phyloP scores from a whole-genome alignment of 495 filamentous ascomycete genomes.

The Astrothelium macrocarpum region DNA sequence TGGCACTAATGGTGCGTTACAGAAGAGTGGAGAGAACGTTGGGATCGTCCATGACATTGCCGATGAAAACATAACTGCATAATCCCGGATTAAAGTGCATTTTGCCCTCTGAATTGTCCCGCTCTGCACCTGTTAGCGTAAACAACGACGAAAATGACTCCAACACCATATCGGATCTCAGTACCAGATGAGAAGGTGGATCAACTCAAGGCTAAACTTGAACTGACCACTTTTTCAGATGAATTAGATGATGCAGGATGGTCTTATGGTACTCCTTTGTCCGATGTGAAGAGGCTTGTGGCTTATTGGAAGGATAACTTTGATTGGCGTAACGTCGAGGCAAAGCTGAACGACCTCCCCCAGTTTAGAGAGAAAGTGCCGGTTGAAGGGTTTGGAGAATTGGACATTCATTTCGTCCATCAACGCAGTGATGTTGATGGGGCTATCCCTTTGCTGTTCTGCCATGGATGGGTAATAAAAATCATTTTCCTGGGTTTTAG shows the following conservation, averaged over 20 bases:
- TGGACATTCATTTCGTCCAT: constrained; percentile 34
- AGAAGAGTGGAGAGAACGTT: no score
- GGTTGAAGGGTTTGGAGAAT: constrained; percentile 28
- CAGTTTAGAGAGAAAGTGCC: constrained; percentile 24
- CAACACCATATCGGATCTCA: constrained; percentile 32
- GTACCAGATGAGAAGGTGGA: constrained; percentile 33
- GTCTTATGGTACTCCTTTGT: constrained; percentile 40
- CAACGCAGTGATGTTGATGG: constrained; percentile 19
- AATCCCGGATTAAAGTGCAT: no score
- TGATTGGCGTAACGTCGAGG: constrained; percentile 31
- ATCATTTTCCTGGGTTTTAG: neutral
- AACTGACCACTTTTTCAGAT: constrained; percentile 31
- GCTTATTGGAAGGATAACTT: constrained; percentile 40
- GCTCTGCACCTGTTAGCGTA: no score
- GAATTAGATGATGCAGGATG: constrained; percentile 30
- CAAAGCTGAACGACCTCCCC: constrained; percentile 31
- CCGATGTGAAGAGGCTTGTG: constrained; percentile 42
- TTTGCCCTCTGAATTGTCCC: no score
- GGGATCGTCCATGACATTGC: no score
- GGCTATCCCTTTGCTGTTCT: constrained; percentile 32
- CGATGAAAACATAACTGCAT: no score
- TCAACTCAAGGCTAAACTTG: constrained; percentile 33
- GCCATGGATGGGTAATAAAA: constrained; percentile 17
- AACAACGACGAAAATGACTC: constrained; percentile 6
- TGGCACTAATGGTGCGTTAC: no score